These are phyloP conservation scores for Ilyonectria sp. DNA, from an alignment of 2,329 filamentous ascomycete species.

Conservation along the genomic window DNA sequence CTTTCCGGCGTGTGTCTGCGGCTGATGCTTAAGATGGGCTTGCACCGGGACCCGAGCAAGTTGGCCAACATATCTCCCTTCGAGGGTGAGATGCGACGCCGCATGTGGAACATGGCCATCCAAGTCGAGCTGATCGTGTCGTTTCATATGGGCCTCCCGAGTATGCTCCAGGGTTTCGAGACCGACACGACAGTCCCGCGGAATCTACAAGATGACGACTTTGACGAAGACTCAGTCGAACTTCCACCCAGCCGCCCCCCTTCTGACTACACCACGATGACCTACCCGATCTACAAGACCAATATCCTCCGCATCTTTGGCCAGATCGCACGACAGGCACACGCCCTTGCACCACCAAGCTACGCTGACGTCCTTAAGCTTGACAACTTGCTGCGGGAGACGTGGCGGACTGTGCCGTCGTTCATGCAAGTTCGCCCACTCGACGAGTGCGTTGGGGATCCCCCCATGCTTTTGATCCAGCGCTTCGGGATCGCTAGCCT, in stretches of 20 bases:
- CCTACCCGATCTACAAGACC: slow-evolving; percentile 69
- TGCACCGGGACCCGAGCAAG: slow-evolving; percentile 70
- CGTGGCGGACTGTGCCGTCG: slow-evolving; percentile 61
- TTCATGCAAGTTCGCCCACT: slow-evolving; percentile 65
- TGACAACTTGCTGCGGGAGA: slow-evolving; percentile 61
- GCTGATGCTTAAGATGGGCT: slow-evolving; percentile 71
- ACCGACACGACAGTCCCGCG: slow-evolving; percentile 73
- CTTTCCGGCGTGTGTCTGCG: slow-evolving; percentile 66
- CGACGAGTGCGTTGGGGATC: slow-evolving; percentile 65
- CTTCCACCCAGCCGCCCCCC: slow-evolving; percentile 71
- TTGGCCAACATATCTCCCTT: slow-evolving; percentile 66
- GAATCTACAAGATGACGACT: slow-evolving; percentile 77
- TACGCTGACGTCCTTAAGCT: slow-evolving; percentile 66
- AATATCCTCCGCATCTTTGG: slow-evolving; percentile 64
- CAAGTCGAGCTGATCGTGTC: slow-evolving; percentile 76
- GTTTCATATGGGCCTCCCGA: slow-evolving; percentile 78
- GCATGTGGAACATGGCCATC: slow-evolving; percentile 67
- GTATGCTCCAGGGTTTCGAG: slow-evolving; percentile 75
- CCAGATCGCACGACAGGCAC: slow-evolving; percentile 65
- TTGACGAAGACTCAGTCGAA: slow-evolving; percentile 67
- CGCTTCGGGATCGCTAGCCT: slow-evolving; percentile 67
- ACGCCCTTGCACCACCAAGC: slow-evolving; percentile 62
- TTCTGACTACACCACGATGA: slow-evolving; percentile 72
- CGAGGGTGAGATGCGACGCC: slow-evolving; percentile 68
- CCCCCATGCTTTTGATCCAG: slow-evolving; percentile 64